Conservation (phyloP, 768 basidiomycete species). For the Mycena epipterygia region DNA sequence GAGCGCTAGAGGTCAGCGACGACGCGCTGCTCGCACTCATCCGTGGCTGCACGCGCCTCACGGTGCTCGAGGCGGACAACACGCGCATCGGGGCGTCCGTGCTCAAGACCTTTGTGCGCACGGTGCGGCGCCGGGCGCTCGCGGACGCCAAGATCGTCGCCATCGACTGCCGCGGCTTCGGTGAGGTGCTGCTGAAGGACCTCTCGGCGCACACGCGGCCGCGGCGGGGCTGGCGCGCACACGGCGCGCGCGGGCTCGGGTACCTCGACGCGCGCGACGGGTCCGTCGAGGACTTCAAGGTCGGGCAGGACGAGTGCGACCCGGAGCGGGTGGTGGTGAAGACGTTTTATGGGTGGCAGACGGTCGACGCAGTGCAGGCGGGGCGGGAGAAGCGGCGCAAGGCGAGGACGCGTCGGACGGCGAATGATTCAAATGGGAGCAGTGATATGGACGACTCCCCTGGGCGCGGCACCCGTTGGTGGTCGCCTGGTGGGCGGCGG, state of each 20-base stretch:
- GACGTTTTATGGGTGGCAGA: conserved; percentile 90
- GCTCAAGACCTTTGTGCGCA: conserved; percentile 76
- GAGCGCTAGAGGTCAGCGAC: conserved; percentile 73
- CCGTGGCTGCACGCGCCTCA: conserved; percentile 70
- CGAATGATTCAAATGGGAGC: conserved; percentile 51
- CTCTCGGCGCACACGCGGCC: conserved; percentile 71
- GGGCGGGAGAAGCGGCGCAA: conserved; percentile 78
- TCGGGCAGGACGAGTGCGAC: conserved; percentile 89
- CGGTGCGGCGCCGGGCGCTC: conserved; percentile 61
- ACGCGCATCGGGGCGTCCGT: conserved; percentile 76
- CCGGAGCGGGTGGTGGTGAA: conserved; percentile 79
- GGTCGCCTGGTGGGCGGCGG: conserved; percentile 44
- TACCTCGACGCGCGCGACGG: conserved; percentile 82
- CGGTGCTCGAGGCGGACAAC: conserved; percentile 82
- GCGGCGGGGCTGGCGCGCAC: conserved; percentile 80
- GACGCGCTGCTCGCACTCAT: conserved; percentile 76
- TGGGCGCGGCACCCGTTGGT: conserved; percentile 44
- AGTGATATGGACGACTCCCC: conserved; percentile 46
- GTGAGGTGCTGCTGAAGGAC: conserved; percentile 74
- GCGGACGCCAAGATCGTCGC: conserved; percentile 72
- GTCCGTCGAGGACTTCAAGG: conserved; percentile 70
- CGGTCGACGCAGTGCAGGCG: conserved; percentile 80
- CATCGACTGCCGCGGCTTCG: conserved; percentile 82
- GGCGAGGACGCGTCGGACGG: conserved; percentile 57
- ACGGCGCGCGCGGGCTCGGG: conserved; percentile 75